A percentile compares a stretch with the other conserved stretches of the same genome.
Conservation (phyloP, 75 land plant species). For the Selaginella tamariscina region DNA sequence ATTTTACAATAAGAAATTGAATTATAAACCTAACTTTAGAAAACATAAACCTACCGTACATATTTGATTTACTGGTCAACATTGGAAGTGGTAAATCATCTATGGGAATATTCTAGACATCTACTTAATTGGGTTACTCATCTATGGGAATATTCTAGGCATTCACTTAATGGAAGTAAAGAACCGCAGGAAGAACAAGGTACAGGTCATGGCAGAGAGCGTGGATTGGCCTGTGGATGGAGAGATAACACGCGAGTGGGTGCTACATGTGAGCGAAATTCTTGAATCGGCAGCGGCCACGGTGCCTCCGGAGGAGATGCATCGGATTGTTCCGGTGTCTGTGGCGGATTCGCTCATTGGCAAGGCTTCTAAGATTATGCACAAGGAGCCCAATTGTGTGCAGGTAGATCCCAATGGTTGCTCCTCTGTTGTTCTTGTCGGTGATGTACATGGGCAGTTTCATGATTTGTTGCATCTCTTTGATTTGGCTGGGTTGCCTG, state of each 20-base stretch:
- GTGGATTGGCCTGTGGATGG: slow-evolving; percentile 59
- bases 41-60: too few relatives aligned
- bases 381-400: slow-evolving; percentile 81
- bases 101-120: too few relatives aligned
- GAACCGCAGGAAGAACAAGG: too few relatives aligned
- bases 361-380: slow-evolving; percentile 61
- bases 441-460: slow-evolving; percentile 89
- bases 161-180: too few relatives aligned
- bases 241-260: slow-evolving; percentile 38
- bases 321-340: slow-evolving; percentile 48
- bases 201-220: too few relatives aligned
- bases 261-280: slow-evolving; percentile 29
- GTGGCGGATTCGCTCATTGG: slow-evolving; percentile 42
- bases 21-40: too few relatives aligned
- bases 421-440: slow-evolving; percentile 63
- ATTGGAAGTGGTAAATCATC: too few relatives aligned
- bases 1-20: too few relatives aligned
- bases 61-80: too few relatives aligned
- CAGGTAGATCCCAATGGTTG: slow-evolving; percentile 11
- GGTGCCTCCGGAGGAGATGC: slow-evolving; percentile 44
- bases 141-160: too few relatives aligned
- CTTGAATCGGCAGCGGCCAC: slow-evolving; percentile 61
- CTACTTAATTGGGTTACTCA: too few relatives aligned
- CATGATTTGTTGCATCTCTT: slow-evolving; percentile 71
- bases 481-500: slow-evolving; percentile 54